phyloP scores from a whole-genome alignment of 2,329 filamentous ascomycete species.

The Cladophialophora psammophila region DNA sequence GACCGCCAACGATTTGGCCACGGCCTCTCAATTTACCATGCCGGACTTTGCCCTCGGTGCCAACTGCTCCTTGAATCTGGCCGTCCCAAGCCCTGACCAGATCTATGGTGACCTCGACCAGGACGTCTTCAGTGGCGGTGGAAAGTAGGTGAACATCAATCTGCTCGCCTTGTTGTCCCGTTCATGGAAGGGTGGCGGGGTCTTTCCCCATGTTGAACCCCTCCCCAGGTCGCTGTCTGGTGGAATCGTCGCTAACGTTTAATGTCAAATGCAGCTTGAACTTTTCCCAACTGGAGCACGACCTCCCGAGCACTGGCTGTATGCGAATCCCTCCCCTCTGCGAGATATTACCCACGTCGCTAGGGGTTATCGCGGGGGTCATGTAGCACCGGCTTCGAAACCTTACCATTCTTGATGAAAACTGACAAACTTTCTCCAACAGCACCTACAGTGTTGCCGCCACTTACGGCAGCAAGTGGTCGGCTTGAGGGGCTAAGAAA shows the following conservation, averaged over 20 bases:
- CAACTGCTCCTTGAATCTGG: conserved; percentile 17
- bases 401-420: neutral
- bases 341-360: neutral
- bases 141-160: conserved; percentile 5
- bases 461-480: conserved; percentile 10
- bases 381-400: neutral
- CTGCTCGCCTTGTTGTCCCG: neutral
- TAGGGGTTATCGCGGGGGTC: too few species aligned
- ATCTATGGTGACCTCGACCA: conserved; percentile 6
- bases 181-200: neutral
- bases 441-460: neutral
- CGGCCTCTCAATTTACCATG: conserved; percentile 12
- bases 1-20: conserved; percentile 8
- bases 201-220: neutral
- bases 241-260: neutral
- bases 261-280: conserved; percentile 3
- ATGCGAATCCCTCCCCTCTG: neutral
- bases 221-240: neutral
- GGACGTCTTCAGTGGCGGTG: conserved; percentile 10
- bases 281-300: conserved; percentile 6
- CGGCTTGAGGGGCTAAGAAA: neutral
- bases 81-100: conserved; percentile 8
- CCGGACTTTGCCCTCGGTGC: conserved; percentile 6
- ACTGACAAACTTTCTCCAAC: neutral
- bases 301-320: conserved; percentile 16